Conservation (phyloP, 257 asterid genomes). For the Solanum rostratum region DNA sequence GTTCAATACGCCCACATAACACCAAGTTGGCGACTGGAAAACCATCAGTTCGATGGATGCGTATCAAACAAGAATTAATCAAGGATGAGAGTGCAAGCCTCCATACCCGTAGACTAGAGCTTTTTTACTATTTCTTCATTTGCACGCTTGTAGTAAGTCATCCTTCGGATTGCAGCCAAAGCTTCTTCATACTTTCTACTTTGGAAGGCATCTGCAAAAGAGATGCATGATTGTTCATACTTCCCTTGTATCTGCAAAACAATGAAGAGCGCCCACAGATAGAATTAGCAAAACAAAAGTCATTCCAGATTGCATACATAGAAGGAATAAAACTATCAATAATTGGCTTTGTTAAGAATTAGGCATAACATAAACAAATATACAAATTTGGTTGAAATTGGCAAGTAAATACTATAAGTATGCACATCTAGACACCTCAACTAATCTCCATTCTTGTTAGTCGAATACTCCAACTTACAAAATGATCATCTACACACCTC, state of each 20-base stretch:
- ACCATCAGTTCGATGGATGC: neutral
- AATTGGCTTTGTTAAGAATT: neutral
- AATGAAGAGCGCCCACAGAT: neutral
- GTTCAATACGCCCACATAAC: neutral
- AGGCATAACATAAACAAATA: no score
- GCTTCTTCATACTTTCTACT: constrained; percentile 47
- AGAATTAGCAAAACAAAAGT: neutral
- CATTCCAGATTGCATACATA: neutral
- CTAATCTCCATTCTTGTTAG: no score
- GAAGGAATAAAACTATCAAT: neutral
- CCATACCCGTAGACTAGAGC: constrained; percentile 26
- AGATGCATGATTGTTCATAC: constrained; percentile 37
- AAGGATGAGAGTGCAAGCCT: neutral
- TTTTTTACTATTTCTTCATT: constrained; percentile 75
- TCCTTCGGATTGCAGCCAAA: constrained; percentile 48
- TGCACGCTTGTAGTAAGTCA: constrained; percentile 87
- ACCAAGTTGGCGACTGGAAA: neutral
- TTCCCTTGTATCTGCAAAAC: constrained; percentile 57
- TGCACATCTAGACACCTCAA: no score
- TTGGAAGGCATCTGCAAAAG: constrained; percentile 52
- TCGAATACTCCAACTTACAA: no score
- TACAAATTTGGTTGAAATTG: no score
- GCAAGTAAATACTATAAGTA: no score
- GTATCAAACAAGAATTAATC: neutral
- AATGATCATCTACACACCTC: no score